Evolutionary conservation across 768 basidiomycete species (phyloP), one percentile per base, ranked within the genome.

Genomic region (Grammothele lineata): DNA sequence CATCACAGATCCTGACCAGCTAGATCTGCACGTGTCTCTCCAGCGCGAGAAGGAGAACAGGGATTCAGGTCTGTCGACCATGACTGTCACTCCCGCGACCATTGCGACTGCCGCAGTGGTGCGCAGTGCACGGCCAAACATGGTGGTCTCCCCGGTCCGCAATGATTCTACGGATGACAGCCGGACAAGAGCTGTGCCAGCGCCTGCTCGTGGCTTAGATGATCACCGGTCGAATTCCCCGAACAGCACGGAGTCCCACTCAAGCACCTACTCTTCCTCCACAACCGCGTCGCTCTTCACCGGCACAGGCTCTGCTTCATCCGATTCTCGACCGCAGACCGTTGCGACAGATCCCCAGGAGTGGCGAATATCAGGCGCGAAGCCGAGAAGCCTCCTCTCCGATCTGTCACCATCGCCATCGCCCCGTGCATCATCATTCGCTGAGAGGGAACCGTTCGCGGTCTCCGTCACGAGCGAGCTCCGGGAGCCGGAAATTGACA

Each of bases 51-150:
- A 61, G 48, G 62, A 63, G 43, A 64, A 64, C 43, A 56, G 62
- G 12, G 62, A 64, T 34, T 62, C 62, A 0, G 60, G 54, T 11
- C 41, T 62, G 43, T 62, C 60, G 5, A 64, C 60, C 9, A 55
- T 59, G 51, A 64, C 62, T 9, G 58, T 64, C 14, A 62, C 61
- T 43, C 60, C 60, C n/a, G 62, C 62, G 15, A 64, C 61, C 35
- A 64, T 64, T 39, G 57, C 60, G 22, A 53, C 57, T 5, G 59
- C 55, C 25, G 56, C 59, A 7, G 51, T 62, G 22, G 58, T 48
- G 22, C 53, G 51, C 40, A 53, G 53, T 25, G 58, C 50, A n/a
- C 50, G 56, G 33, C 53, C 50, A 30, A 54, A 57, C 30, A 37
- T 55, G 33, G 51, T 64, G 9, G 48, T 53, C 19, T 57, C 57